These are phyloP conservation scores for Juglanconis oblonga DNA, from an alignment of 2,329 filamentous ascomycete genomes.

Conservation along the genomic window DNA sequence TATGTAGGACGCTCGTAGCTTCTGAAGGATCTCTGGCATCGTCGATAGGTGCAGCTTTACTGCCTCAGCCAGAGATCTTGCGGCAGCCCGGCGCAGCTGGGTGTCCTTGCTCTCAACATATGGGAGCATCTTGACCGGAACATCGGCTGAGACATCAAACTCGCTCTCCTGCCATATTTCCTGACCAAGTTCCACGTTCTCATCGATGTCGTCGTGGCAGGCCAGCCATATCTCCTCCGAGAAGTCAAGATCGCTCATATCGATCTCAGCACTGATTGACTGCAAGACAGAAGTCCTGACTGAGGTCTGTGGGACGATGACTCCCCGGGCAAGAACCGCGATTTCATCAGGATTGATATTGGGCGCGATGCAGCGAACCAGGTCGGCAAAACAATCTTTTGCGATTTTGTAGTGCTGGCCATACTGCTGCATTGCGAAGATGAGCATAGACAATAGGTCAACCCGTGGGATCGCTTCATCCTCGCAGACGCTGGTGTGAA, in stretches of 20 bases:
- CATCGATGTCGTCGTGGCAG: slow-evolving; percentile 84
- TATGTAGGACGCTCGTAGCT: slow-evolving; percentile 68
- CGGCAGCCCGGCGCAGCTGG: slow-evolving; percentile 79
- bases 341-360: slow-evolving; percentile 76
- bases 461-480: slow-evolving; percentile 74
- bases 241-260: slow-evolving; percentile 82
- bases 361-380: slow-evolving; percentile 78
- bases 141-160: slow-evolving; percentile 64
- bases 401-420: slow-evolving; percentile 92
- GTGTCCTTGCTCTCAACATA: slow-evolving; percentile 79
- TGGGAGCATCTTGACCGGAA: slow-evolving; percentile 66
- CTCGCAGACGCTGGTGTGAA: slow-evolving; percentile 78
- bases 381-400: slow-evolving; percentile 86
- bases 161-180: slow-evolving; percentile 96
- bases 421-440: slow-evolving; percentile 82
- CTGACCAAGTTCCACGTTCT: slow-evolving; percentile 78
- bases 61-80: slow-evolving; percentile 75
- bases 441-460: slow-evolving; percentile 68
- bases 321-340: slow-evolving; percentile 69
- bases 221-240: slow-evolving; percentile 92
- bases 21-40: slow-evolving; percentile 60
- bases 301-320: slow-evolving; percentile 73
- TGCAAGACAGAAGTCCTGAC: slow-evolving; percentile 85
- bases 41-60: slow-evolving; percentile 58
- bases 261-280: slow-evolving; percentile 85